Percentiles rank a stretch among this genome's conserved stretches.
These are phyloP conservation scores for Catenaria anguillulae DNA, from an alignment of 371 early-diverging fungal genomes.

Conservation along the genomic window DNA sequence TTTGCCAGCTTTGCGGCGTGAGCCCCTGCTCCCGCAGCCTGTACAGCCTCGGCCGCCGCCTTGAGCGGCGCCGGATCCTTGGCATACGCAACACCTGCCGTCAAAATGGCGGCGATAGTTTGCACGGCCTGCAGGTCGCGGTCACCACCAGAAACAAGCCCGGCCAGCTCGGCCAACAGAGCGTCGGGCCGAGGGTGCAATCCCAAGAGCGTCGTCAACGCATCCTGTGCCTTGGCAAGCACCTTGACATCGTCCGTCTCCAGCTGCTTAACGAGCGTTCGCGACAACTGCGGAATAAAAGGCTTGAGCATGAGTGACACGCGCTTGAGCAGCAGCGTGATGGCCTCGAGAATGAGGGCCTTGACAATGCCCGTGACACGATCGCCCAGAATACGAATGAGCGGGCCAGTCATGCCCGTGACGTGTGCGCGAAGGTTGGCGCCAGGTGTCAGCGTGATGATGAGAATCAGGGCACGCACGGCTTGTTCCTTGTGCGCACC, in stretches of 20 bases:
- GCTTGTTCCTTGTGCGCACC: slow-evolving; percentile 74
- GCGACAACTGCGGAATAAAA: slow-evolving; percentile 93
- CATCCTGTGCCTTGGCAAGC: slow-evolving; percentile 64
- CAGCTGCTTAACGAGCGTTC: slow-evolving; percentile 85
- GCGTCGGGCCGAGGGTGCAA: slow-evolving; percentile 77
- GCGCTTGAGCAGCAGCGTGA: slow-evolving; percentile 59
- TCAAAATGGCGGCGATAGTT: neutral
- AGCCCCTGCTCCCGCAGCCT: neutral
- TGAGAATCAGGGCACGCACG: neutral
- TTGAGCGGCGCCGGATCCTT: neutral
- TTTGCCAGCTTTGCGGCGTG: neutral
- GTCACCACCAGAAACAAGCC: too few species aligned
- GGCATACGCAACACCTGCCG: neutral
- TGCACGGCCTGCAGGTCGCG: neutral
- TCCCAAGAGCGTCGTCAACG: slow-evolving; percentile 58
- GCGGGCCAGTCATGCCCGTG: slow-evolving; percentile 87
- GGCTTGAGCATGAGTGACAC: slow-evolving; percentile 78
- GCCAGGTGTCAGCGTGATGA: neutral
- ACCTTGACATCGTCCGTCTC: slow-evolving; percentile 52
- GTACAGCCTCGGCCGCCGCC: neutral
- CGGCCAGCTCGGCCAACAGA: slow-evolving; percentile 53
- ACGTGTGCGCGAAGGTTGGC: slow-evolving; percentile 4
- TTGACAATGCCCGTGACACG: slow-evolving; percentile 80
- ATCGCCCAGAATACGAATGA: slow-evolving; percentile 94
- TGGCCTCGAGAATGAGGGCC: slow-evolving; percentile 70